These are phyloP conservation scores for Trichomonas tenax DNA, from an alignment of 208 protist genomes.

Conservation along the genomic window DNA sequence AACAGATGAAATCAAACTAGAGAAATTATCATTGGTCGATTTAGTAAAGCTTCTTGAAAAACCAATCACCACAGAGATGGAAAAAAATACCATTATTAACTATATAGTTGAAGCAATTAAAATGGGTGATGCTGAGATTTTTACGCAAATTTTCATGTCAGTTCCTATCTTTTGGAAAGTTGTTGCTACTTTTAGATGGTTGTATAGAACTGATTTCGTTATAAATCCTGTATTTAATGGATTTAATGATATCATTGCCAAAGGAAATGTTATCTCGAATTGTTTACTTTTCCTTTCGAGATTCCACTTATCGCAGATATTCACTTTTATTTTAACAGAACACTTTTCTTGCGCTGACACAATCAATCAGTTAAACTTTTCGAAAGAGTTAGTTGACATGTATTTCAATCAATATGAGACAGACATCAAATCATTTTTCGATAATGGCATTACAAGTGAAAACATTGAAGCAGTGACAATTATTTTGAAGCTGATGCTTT, in stretches of 20 bases:
- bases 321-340: not conserved
- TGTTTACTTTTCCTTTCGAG: not conserved
- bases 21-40: too few species aligned
- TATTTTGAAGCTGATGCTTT: not conserved
- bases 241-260: not conserved
- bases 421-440: not conserved
- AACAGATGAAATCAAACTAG: not conserved
- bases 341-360: not conserved
- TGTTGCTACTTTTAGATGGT: not conserved
- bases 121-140: not conserved
- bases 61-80: not conserved
- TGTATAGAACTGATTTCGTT: not conserved
- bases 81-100: not conserved
- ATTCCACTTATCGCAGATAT: not conserved
- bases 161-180: not conserved
- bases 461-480: not conserved
- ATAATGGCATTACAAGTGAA: not conserved
- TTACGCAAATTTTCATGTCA: not conserved
- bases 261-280: not conserved
- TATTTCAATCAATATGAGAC: not conserved
- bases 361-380: not conserved
- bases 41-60: not conserved
- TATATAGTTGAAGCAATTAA: not conserved
- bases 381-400: not conserved
- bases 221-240: not conserved